A percentile compares a stretch with the other conserved stretches of the same genome.
These are phyloP conservation scores for Venturia effusa DNA, from an alignment of 2,329 filamentous ascomycete genomes.

Conservation along the genomic window DNA sequence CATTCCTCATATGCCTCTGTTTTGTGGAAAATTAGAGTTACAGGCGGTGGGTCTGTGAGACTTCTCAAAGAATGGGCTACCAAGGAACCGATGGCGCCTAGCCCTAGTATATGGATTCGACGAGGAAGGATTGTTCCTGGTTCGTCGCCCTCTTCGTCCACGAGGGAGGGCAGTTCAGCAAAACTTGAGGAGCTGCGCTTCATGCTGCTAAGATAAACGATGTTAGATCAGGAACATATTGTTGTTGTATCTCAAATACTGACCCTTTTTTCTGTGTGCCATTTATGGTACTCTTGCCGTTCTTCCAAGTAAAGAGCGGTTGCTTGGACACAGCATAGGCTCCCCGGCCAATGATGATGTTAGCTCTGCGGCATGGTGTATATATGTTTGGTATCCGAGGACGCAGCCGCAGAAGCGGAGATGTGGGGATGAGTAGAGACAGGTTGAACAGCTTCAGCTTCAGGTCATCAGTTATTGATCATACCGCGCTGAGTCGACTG, in stretches of 20 bases:
- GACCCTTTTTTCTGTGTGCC: background rate
- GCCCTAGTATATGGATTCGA: constrained; percentile 64
- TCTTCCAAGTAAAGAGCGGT: background rate
- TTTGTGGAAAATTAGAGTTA: constrained; percentile 70
- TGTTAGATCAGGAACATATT: no score
- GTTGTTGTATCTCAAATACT: background rate
- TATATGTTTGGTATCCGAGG: constrained; percentile 31
- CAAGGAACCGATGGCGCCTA: constrained; percentile 72
- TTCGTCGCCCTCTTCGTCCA: background rate
- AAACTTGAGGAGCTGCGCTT: background rate
- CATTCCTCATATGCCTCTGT: constrained; percentile 34
- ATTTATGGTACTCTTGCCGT: background rate
- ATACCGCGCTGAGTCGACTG: background rate
- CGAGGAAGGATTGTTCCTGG: background rate
- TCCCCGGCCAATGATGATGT: constrained; percentile 31
- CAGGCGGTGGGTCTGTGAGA: constrained; percentile 51
- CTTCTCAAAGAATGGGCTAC: constrained; percentile 62
- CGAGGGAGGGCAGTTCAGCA: background rate
- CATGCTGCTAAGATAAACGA: background rate
- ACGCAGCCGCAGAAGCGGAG: constrained; percentile 33
- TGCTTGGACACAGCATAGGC: constrained; percentile 23
- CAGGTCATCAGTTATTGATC: background rate
- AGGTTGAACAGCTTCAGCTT: constrained; percentile 23
- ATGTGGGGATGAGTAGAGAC: constrained; percentile 29
- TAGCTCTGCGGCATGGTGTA: constrained; percentile 32